Percentiles rank a stretch among this genome's conserved stretches.
phyloP scores from a whole-genome alignment of 2,329 filamentous ascomycete species.

The Penicillium griseofulvum region DNA sequence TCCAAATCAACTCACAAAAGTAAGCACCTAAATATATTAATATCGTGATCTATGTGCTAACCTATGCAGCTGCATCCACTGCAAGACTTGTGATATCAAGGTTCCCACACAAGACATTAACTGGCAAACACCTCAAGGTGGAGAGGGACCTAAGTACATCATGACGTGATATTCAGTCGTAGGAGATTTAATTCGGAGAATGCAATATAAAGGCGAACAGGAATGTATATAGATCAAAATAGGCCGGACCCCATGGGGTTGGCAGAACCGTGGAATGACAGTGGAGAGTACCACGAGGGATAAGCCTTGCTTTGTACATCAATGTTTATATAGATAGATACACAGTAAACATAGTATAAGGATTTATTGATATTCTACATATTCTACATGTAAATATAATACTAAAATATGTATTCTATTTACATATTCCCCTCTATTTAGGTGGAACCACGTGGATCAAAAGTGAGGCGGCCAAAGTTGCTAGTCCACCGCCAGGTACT shows the following conservation, averaged over 20 bases:
- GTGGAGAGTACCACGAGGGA: constrained; percentile 24
- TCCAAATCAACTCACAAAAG: constrained; percentile 98
- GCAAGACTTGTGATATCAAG: constrained; percentile 99
- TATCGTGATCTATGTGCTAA: constrained; percentile 15
- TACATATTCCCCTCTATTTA: background rate
- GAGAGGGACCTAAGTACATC: constrained; percentile 68
- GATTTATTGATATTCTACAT: too few relatives aligned
- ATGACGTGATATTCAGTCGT: constrained; percentile 47
- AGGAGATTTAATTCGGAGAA: background rate
- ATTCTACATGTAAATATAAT: too few relatives aligned
- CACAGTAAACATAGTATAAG: too few relatives aligned
- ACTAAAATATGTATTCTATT: too few relatives aligned
- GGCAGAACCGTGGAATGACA: constrained; percentile 27
- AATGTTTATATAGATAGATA: too few relatives aligned
- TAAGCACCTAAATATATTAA: constrained; percentile 52
- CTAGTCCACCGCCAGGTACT: constrained; percentile 23
- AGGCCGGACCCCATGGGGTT: constrained; percentile 11
- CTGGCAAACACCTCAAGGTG: constrained; percentile 91
- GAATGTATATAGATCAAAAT: constrained; percentile 14
- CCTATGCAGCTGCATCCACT: constrained; percentile 81
- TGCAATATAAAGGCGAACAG: background rate
- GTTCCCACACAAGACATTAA: constrained; percentile 96
- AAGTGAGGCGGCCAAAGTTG: constrained; percentile 26
- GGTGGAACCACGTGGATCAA: constrained; percentile 23
- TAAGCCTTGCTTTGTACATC: background rate